phyloP scores from a whole-genome alignment of 495 filamentous ascomycete species.

The Penicillium turbatum region DNA sequence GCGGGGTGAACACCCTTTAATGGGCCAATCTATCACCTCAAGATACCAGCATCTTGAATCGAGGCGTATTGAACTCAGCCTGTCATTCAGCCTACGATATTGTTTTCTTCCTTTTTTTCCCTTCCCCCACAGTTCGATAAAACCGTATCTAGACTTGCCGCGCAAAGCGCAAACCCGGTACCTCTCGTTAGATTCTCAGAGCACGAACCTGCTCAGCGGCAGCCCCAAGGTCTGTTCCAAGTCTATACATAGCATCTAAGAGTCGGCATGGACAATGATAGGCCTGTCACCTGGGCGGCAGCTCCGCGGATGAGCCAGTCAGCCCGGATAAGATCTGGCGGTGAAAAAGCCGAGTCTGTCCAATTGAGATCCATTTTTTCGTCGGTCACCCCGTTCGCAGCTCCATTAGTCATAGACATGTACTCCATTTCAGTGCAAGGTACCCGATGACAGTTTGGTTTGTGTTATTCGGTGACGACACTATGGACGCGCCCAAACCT shows the following conservation, averaged over 20 bases:
- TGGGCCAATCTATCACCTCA: background rate
- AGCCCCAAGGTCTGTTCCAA: slow-evolving; percentile 16
- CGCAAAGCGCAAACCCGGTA: slow-evolving; percentile 8
- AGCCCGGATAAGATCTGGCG: slow-evolving; percentile 20
- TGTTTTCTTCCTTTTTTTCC: background rate
- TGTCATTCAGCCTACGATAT: background rate
- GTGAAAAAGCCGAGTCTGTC: slow-evolving; percentile 20
- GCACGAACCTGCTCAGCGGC: slow-evolving; percentile 9
- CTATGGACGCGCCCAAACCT: background rate
- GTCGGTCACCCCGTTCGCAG: slow-evolving; percentile 5
- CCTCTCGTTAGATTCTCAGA: background rate
- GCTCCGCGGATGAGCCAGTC: background rate
- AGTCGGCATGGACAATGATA: slow-evolving; percentile 12
- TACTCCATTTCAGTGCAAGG: background rate
- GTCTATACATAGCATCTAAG: slow-evolving; percentile 15
- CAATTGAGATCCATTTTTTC: slow-evolving; percentile 20
- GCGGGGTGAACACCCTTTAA: background rate
- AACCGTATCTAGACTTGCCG: background rate
- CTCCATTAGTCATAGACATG: background rate
- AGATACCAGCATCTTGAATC: background rate
- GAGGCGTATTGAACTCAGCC: background rate
- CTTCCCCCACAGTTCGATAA: background rate
- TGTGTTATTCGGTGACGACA: background rate
- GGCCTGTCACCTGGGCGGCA: slow-evolving; percentile 11
- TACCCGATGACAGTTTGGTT: background rate